phyloP scores from a whole-genome alignment of 2,329 filamentous ascomycete species.

The Diaporthe sp. region DNA sequence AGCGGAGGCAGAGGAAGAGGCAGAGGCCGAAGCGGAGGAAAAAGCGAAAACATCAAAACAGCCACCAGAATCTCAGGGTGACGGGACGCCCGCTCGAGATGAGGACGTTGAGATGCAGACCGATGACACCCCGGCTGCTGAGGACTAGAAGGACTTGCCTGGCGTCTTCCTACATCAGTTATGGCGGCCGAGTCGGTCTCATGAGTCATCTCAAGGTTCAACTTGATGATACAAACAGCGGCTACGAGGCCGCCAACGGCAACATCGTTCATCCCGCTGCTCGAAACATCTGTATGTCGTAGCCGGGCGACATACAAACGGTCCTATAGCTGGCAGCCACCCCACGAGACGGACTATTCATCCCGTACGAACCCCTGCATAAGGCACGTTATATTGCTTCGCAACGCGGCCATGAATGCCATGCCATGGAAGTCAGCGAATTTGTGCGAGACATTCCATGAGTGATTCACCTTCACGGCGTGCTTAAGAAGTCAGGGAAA shows the following conservation, averaged over 20 bases:
- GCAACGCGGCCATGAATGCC: not conserved
- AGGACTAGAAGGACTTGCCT: not conserved
- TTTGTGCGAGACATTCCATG: not conserved
- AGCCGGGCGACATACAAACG: not conserved
- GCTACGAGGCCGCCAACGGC: not conserved
- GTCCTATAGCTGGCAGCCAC: not conserved
- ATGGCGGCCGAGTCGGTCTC: not conserved
- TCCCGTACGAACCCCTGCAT: not conserved
- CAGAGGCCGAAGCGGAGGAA: constrained; percentile 35
- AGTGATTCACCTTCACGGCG: not conserved
- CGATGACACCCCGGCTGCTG: constrained; percentile 49
- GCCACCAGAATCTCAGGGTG: constrained; percentile 35
- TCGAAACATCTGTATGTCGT: not conserved
- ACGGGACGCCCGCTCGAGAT: constrained; percentile 49
- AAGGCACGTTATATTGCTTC: not conserved
- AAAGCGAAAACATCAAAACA: constrained; percentile 20
- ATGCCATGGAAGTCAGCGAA: not conserved
- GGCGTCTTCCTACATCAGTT: not conserved
- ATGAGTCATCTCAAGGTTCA: not conserved
- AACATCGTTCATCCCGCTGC: not conserved
- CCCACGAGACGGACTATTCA: not conserved
- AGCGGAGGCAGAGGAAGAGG: not conserved
- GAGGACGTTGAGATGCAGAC: constrained; percentile 62
- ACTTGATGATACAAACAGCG: not conserved
- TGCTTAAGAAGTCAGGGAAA: too few relatives aligned